phyloP scores from a whole-genome alignment of 371 early-diverging fungal genomes.

The Mortierella sp. region DNA sequence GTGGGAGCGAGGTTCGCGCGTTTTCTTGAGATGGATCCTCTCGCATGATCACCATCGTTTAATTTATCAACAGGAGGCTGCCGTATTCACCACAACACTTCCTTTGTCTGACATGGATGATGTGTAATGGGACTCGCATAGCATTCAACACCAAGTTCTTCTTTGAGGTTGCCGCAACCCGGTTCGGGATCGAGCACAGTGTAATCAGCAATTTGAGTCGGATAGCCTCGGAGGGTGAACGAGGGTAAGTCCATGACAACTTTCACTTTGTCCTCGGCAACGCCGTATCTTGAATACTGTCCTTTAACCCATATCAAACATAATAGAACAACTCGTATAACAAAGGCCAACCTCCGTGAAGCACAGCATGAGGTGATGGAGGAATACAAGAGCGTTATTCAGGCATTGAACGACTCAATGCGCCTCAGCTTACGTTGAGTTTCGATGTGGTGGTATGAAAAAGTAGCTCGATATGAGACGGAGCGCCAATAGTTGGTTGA shows the following conservation, averaged over 20 bases:
- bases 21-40: neutral
- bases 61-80: no score
- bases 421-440: conserved; percentile 28
- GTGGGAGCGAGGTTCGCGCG: conserved; percentile 41
- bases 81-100: no score
- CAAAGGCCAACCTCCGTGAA: conserved; percentile 10
- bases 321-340: conserved; percentile 16
- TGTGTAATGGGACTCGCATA: neutral
- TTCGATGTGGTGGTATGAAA: no score
- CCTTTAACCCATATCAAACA: no score
- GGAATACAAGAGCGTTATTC: conserved; percentile 26
- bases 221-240: conserved; percentile 15
- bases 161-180: conserved; percentile 43
- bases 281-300: no score
- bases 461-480: no score
- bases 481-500: no score
- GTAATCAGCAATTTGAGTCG: conserved; percentile 40
- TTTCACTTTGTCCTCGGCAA: no score
- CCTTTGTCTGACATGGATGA: no score
- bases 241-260: conserved; percentile 18
- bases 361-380: conserved; percentile 11
- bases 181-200: conserved; percentile 43
- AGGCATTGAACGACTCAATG: conserved; percentile 44
- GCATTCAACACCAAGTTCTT: conserved; percentile 48
- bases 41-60: no score